phyloP scores from a whole-genome alignment of 116 monocot genomes.

The Thalassia testudinum region DNA sequence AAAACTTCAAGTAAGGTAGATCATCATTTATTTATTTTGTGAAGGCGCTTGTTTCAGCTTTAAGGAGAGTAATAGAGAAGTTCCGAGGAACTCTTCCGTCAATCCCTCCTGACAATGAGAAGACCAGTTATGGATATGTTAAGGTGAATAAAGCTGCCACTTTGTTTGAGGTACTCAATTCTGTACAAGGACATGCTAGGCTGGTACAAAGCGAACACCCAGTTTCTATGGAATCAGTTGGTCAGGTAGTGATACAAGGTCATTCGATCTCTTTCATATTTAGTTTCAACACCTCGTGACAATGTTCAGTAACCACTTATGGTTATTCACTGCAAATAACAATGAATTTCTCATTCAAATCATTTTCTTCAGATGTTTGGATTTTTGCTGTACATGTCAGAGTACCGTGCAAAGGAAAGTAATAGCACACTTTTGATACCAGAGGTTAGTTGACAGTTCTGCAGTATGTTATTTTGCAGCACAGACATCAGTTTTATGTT shows the following conservation, averaged over 20 bases:
- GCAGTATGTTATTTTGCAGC: too few relatives aligned
- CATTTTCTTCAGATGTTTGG: constrained; percentile 67
- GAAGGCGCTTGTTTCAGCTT: constrained; percentile 21
- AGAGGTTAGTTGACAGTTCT: constrained; percentile 31
- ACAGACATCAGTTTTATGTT: too few relatives aligned
- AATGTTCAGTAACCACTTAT: too few relatives aligned
- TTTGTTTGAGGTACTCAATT: constrained; percentile 39
- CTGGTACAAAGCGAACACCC: constrained; percentile 40
- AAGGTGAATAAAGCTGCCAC: constrained; percentile 37
- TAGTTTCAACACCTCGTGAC: too few relatives aligned
- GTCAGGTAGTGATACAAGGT: constrained; percentile 87
- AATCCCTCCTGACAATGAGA: constrained; percentile 41
- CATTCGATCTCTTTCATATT: too few relatives aligned
- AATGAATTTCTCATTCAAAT: constrained; percentile 1
- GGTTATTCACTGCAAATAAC: too few relatives aligned
- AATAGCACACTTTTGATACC: constrained; percentile 46
- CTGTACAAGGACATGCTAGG: constrained; percentile 19
- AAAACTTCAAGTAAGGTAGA: too few relatives aligned
- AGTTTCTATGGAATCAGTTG: constrained; percentile 63
- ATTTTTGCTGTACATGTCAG: constrained; percentile 66
- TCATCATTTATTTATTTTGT: too few relatives aligned
- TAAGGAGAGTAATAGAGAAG: constrained; percentile 66
- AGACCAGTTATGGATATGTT: constrained; percentile 38
- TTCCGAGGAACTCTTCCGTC: constrained; percentile 34
- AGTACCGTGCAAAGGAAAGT: constrained; percentile 26